Conservation (phyloP, 2,329 filamentous ascomycete species). For the Chrysoporthe austroafricana region DNA sequence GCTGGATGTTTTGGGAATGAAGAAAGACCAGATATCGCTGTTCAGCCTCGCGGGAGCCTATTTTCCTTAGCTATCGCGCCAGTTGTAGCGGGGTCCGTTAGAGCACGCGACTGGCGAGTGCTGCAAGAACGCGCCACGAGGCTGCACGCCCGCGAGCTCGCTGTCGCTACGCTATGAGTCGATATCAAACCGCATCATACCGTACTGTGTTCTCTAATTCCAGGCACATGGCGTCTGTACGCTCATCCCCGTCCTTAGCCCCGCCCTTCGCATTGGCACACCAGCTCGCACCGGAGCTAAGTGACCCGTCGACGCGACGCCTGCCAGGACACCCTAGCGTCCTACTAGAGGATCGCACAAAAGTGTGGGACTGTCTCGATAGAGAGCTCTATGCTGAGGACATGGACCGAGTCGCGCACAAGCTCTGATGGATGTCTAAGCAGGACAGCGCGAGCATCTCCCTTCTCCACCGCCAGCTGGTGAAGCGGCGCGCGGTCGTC, state of each 20-base stretch:
- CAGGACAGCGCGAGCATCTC: constrained; percentile 9
- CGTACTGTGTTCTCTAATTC: background rate
- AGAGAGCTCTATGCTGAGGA: constrained; percentile 32
- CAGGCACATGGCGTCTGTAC: constrained; percentile 1
- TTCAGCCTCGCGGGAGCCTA: too few relatives aligned
- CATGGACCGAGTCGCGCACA: constrained; percentile 3
- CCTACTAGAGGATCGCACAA: constrained; percentile 6
- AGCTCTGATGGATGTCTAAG: constrained; percentile 29
- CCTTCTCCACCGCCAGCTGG: background rate
- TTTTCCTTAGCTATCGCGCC: background rate
- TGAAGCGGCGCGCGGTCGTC: background rate
- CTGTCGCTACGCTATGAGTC: too few relatives aligned
- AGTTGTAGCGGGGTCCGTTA: background rate
- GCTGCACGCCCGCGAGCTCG: background rate
- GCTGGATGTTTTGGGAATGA: background rate
- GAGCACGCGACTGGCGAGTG: background rate
- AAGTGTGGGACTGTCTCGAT: constrained; percentile 14
- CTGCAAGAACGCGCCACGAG: background rate
- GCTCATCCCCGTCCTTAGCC: constrained; percentile 3
- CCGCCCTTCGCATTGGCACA: constrained; percentile 2
- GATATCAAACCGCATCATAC: too few relatives aligned
- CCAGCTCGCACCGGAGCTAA: constrained; percentile 4
- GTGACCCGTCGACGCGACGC: constrained; percentile 8
- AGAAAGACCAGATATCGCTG: too few relatives aligned
- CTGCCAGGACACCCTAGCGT: constrained; percentile 5